Evolutionary conservation across 768 basidiomycete species (phyloP).

Genomic region (Boletus speciosus): DNA sequence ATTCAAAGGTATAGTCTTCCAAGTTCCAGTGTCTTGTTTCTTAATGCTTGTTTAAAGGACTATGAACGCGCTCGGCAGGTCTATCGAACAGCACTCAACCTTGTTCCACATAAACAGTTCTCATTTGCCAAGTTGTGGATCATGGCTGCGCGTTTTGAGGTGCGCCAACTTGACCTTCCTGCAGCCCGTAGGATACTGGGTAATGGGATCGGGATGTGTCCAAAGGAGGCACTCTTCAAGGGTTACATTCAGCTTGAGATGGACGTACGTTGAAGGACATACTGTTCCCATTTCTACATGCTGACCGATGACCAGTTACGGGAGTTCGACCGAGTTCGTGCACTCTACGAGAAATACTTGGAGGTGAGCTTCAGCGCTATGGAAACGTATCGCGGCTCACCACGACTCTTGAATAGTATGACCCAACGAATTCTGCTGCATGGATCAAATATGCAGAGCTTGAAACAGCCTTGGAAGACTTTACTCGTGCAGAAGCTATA

Average conservation of each 20-base stretch:
- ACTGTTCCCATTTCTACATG: not conserved
- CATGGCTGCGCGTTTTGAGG: constrained; percentile 88
- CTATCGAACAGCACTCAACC: constrained; percentile 82
- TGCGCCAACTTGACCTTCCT: constrained; percentile 74
- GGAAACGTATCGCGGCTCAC: not conserved
- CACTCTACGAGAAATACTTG: constrained; percentile 89
- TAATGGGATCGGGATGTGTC: constrained; percentile 89
- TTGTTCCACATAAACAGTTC: constrained; percentile 95
- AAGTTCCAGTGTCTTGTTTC: not conserved
- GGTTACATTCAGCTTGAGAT: constrained; percentile 94
- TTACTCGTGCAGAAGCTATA: constrained; percentile 85
- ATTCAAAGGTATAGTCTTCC: constrained; percentile 63
- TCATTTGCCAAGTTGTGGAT: constrained; percentile 98
- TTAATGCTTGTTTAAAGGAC: constrained; percentile 49
- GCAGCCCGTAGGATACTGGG: constrained; percentile 90
- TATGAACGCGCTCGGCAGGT: constrained; percentile 83
- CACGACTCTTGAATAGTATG: constrained; percentile 48
- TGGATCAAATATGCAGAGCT: constrained; percentile 98
- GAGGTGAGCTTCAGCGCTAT: constrained; percentile 50
- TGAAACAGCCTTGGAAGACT: constrained; percentile 83
- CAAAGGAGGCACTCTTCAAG: constrained; percentile 93
- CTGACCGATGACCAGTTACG: constrained; percentile 55
- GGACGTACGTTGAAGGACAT: constrained; percentile 50
- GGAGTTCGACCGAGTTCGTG: constrained; percentile 93
- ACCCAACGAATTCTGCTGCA: constrained; percentile 84